Evolutionary conservation across 1,284 basidiomycete genomes (phyloP).

Genomic region (Gomphus sp.): DNA sequence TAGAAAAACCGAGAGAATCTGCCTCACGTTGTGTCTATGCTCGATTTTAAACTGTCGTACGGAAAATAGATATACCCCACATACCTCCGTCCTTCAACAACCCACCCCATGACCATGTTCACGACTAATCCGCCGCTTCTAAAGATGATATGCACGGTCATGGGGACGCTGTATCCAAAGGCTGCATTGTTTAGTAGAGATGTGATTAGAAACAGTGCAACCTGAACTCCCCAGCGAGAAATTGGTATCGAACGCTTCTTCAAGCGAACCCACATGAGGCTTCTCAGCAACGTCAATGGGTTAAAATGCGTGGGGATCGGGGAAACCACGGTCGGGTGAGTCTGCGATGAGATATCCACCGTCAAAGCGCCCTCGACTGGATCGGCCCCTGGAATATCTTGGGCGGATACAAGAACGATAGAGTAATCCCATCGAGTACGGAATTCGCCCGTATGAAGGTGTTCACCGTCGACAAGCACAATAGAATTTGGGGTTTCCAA

Average conservation of each 20-base stretch:
- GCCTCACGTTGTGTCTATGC: constrained; percentile 57
- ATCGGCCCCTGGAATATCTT: neutral
- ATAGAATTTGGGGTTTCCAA: neutral
- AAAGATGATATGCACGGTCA: constrained; percentile 93
- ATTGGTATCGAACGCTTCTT: constrained; percentile 65
- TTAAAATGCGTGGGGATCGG: neutral
- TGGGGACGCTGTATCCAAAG: constrained; percentile 80
- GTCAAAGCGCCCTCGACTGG: neutral
- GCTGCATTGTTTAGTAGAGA: constrained; percentile 88
- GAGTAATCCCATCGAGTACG: neutral
- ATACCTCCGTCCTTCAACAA: constrained; percentile 49
- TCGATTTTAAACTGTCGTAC: constrained; percentile 7
- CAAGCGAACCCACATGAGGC: constrained; percentile 31
- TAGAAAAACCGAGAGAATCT: constrained; percentile 65
- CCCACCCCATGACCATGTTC: constrained; percentile 68
- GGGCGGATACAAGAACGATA: neutral
- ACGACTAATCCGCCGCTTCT: constrained; percentile 84
- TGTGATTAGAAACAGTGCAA: constrained; percentile 72
- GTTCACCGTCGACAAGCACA: neutral
- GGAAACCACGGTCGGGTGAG: constrained; percentile 3
- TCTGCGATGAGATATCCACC: neutral
- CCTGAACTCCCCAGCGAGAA: constrained; percentile 70
- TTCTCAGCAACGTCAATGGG: constrained; percentile 6
- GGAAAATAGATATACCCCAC: constrained; percentile 13
- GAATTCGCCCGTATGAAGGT: neutral